Conservation (phyloP, 2,329 filamentous ascomycete genomes). For the Cryphonectria nitschkei region DNA sequence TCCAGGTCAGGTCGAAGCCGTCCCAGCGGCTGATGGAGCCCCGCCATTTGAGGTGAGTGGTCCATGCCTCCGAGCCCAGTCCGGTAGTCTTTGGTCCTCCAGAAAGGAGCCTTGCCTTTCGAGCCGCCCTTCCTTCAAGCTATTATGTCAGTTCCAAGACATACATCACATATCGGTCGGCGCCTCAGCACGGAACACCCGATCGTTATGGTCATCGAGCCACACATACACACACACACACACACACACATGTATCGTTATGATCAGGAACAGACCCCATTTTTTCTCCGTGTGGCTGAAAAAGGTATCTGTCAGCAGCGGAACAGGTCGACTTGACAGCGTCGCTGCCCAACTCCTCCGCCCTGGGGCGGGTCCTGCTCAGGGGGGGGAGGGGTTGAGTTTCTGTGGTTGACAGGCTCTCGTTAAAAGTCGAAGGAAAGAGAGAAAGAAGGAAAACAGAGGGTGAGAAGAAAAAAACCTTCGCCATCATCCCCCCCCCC, state of each 20-base stretch:
- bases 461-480: background rate
- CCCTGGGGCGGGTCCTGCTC: background rate
- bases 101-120: constrained; percentile 7
- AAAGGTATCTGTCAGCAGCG: background rate
- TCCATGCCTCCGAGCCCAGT: constrained; percentile 13
- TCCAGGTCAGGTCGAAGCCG: constrained; percentile 17
- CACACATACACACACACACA: background rate
- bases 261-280: constrained; percentile 9
- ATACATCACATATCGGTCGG: constrained; percentile 19
- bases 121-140: background rate
- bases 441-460: no score
- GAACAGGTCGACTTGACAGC: constrained; percentile 2
- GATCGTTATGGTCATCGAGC: background rate
- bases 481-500: background rate
- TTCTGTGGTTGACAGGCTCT: background rate
- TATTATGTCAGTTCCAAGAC: constrained; percentile 20
- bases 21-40: constrained; percentile 21
- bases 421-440: background rate
- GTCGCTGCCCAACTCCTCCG: constrained; percentile 7
- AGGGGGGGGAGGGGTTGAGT: background rate
- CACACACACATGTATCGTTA: background rate
- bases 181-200: constrained; percentile 18
- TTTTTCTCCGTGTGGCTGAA: constrained; percentile 9
- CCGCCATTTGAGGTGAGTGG: constrained; percentile 23
- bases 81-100: constrained; percentile 19